Conservation (phyloP, 129 eudicot species). For the Sambucus nigra region DNA sequence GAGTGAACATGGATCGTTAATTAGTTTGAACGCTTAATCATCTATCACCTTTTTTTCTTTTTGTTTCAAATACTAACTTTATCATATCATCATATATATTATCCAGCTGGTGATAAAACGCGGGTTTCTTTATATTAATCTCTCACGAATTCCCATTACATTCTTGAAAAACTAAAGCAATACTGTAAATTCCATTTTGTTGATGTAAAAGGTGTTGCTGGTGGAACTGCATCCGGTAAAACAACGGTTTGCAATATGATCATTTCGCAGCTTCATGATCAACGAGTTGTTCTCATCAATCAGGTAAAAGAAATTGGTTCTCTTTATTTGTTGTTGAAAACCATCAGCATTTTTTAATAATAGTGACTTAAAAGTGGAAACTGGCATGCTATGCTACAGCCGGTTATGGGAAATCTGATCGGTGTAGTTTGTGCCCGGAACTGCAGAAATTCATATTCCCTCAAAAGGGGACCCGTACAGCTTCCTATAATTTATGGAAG, state of each 20-base stretch:
- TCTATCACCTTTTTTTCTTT: background rate
- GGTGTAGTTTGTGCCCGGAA: no score
- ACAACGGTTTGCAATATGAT: conserved; percentile 89
- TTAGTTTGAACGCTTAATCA: no score
- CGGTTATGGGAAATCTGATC: no score
- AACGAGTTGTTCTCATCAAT: conserved; percentile 74
- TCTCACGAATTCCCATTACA: no score
- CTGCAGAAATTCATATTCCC: no score
- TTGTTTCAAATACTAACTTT: no score
- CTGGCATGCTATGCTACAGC: background rate
- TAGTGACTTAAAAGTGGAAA: background rate
- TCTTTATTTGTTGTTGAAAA: background rate
- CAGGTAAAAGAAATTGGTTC: conserved; percentile 38
- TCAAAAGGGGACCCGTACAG: no score
- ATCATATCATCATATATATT: background rate
- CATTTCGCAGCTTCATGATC: conserved; percentile 75
- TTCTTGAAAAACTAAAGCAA: no score
- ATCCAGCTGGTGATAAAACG: no score
- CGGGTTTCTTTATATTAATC: no score
- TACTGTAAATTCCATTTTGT: background rate
- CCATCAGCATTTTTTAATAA: background rate
- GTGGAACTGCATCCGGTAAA: conserved; percentile 93
- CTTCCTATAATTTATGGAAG: no score
- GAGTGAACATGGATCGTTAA: no score
- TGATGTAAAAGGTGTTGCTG: conserved; percentile 66